Percentiles rank a stretch among this genome's conserved stretches.
phyloP scores from a whole-genome alignment of 2,329 filamentous ascomycete genomes.

The Diaporthe citri region DNA sequence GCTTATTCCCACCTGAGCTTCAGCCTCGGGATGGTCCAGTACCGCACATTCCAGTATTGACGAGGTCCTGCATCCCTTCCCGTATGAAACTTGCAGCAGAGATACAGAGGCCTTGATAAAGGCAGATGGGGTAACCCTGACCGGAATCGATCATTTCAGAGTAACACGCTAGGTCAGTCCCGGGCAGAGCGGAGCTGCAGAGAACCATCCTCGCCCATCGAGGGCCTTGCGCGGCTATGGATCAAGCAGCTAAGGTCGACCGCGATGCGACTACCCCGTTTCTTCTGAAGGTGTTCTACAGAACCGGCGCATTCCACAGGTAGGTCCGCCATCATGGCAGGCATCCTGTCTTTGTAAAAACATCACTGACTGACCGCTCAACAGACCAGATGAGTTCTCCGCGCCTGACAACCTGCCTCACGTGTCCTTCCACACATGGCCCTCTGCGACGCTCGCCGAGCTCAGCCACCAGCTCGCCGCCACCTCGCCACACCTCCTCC shows the following conservation, averaged over 20 bases:
- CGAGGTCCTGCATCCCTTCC: background rate
- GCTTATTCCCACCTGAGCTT: constrained; percentile 27
- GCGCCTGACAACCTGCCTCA: constrained; percentile 69
- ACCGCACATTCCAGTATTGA: background rate
- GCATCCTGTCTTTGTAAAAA: background rate
- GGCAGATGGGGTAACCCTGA: background rate
- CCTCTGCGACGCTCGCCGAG: constrained; percentile 83
- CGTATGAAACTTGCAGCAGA: background rate
- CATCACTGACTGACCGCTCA: background rate
- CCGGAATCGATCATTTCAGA: background rate
- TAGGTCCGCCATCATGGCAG: constrained; percentile 60
- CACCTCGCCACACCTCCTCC: constrained; percentile 74
- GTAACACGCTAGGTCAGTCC: background rate
- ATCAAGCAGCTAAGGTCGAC: constrained; percentile 61
- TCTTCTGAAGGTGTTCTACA: constrained; percentile 87
- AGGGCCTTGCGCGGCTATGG: constrained; percentile 26
- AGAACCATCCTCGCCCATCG: background rate
- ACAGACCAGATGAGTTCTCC: constrained; percentile 79
- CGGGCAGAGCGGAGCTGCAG: background rate
- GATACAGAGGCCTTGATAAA: background rate
- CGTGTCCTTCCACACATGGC: constrained; percentile 89
- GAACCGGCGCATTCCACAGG: constrained; percentile 79
- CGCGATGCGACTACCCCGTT: constrained; percentile 83
- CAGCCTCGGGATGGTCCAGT: background rate
- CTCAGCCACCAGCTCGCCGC: constrained; percentile 82